Base-by-base conservation (phyloP, 1,284 basidiomycete species). In the Exobasidium cylindrosporum region DNA sequence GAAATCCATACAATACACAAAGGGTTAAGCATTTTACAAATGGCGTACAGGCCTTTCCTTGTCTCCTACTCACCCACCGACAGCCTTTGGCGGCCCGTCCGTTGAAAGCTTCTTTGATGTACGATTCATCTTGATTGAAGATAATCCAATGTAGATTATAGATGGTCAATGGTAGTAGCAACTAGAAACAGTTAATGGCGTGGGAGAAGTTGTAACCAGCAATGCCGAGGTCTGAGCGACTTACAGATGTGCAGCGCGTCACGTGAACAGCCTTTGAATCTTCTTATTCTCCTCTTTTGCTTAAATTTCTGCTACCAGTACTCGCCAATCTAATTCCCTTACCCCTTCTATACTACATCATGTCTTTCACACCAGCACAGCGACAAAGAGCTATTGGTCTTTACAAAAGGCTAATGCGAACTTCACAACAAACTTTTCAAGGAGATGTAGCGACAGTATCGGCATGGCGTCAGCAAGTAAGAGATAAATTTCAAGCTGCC, bases 371-470 rank as follows among this genome's bases (percentile, higher is more conserved):
- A 31, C 26, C 53, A 26, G 40, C 53, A 23, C 53, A 55, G 26
- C n/a, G 53, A 29, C 53, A 55, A 40, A 23, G 67, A 14, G 75
- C 73, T 14, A 65, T 69, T 31, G 69, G 70, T 47, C 69, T 79
- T 28, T 79, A 79, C 65, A 72, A 74, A 57, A 62, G 65, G 21
- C 61, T 79, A 7, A 52, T 79, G 21, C 68, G 71, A 32, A 72
- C 77, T n/a, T 68, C 74, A 40, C 68, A 67, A 45, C 61, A 66
- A 49, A 69, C 76, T 0, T 79, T 79, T 53, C 65, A 64, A 5
- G 68, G 67, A 1, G 76, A 79, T 54, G 29, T 35, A 5, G 43
- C 44, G 7, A 73, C 73, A 11, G 58, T 72, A 24, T 3, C 44
- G 1, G 77, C 77, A 3, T 73, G 72, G 28, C 49, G 67, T 13